Base-by-base conservation (phyloP, 1,284 basidiomycete genomes). In the Sanghuangporus weigelae region DNA sequence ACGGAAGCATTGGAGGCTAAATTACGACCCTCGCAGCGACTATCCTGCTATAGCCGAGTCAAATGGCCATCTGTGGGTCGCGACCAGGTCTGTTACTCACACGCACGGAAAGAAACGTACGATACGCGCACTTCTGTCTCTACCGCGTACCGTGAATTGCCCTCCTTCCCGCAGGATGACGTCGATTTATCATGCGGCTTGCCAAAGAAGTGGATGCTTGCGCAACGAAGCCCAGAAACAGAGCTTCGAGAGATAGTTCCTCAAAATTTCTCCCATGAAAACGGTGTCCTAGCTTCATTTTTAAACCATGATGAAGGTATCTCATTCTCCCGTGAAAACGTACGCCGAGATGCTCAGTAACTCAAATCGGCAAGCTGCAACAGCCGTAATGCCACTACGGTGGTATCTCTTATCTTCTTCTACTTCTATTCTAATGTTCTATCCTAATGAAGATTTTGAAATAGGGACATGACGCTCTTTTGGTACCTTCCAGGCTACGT, bases 1-100 rank as follows among this genome's bases (percentile, higher is more conserved):
- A 16, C 7, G 16, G 44, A 19, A 14, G 44, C 16, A 19, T 16
- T 46, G 16, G 44, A 16, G 5, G 16, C 12, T 46, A n/a, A 3
- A 46, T 46, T 19, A 46, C 44, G 44, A 19, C 23, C 35, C 11
- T n/a, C 44, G 7, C 14, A 14, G 12, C 46, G 44, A 12, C 8
- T 35, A 48, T 42, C 42, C 55, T 46, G 42, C 57, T 48, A 44
- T 48, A 49, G 16, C 57, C 46, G 42, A n/a, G 26, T 48, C 44
- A 46, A 49, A 59, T 44, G 31, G 10, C 57, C n/a, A 14, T 42
- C 55, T 16, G 42, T 1, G 12, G 55, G 39, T 57, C 57, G 44
- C 44, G 57, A 48, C 57, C 44, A 49, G 57, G 44, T 31, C 57
- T 46, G 26, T 59, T 49, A 59, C 46, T 59, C 57, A 49, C 46